Conservation (phyloP, 805 yeast species). For the Diddensiella transvaalensis region DNA sequence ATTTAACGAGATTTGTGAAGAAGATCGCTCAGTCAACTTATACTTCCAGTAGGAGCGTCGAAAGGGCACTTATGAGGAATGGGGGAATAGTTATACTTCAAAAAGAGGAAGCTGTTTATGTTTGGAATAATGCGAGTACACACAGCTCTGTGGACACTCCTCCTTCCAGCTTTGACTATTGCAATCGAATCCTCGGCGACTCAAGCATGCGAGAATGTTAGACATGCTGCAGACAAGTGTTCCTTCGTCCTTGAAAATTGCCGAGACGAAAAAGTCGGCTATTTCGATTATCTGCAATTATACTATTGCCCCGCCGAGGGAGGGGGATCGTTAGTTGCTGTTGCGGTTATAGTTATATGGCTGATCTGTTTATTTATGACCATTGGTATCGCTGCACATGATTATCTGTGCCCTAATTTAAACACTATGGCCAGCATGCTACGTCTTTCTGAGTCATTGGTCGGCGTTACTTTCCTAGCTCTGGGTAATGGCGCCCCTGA, state of each 20-base stretch:
- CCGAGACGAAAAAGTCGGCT: constrained; percentile 34
- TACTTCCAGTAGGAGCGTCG: no score
- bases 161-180: no score
- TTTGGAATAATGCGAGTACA: no score
- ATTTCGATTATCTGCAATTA: constrained; percentile 36
- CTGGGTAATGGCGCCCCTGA: constrained; percentile 94
- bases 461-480: constrained; percentile 85
- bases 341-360: constrained; percentile 23
- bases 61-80: no score
- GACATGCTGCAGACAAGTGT: constrained; percentile 35
- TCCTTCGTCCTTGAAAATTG: constrained; percentile 38
- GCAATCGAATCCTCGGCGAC: no score
- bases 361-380: constrained; percentile 50
- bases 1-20: no score
- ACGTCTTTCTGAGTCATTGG: constrained; percentile 66
- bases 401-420: constrained; percentile 75
- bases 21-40: no score
- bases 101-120: no score
- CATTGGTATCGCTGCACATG: constrained; percentile 78
- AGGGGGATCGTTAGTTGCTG: constrained; percentile 1
- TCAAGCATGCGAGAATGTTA: constrained; percentile 12
- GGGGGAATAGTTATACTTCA: no score
- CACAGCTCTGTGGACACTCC: no score
- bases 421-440: constrained; percentile 59
- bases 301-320: constrained; percentile 27